A percentile compares a stretch with the other conserved stretches of the same genome.
Evolutionary conservation across 495 filamentous ascomycete species (phyloP).

Genomic region (Aspergillus incahuasiensis): DNA sequence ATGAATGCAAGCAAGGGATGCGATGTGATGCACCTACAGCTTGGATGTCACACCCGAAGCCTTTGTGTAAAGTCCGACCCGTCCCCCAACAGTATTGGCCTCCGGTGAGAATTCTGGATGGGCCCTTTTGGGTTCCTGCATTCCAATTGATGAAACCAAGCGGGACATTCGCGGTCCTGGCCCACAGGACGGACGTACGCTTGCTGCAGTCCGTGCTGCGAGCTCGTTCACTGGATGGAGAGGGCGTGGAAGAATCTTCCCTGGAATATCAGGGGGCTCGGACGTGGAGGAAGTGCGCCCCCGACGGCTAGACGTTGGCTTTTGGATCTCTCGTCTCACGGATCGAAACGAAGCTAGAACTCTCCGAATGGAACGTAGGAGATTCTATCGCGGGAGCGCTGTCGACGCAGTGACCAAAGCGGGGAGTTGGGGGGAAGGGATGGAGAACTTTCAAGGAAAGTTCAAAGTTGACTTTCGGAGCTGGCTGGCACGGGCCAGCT

Average conservation of each 20-base stretch:
- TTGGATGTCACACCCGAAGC: slow-evolving; percentile 14
- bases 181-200: not conserved
- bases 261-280: not conserved
- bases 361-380: not conserved
- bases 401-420: not conserved
- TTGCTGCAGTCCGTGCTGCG: not conserved
- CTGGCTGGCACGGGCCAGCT: not conserved
- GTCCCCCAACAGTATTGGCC: slow-evolving; percentile 2
- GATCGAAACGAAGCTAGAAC: not conserved
- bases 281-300: not conserved
- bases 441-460: not conserved
- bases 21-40: slow-evolving; percentile 8
- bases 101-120: slow-evolving; percentile 13
- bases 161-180: slow-evolving; percentile 8
- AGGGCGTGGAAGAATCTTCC: not conserved
- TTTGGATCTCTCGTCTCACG: not conserved
- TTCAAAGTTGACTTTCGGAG: not conserved
- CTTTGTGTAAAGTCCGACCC: slow-evolving; percentile 12
- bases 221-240: not conserved
- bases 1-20: slow-evolving; percentile 12
- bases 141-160: slow-evolving; percentile 12
- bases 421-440: not conserved
- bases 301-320: not conserved
- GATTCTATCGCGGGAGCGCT: not conserved
- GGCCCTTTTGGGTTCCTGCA: slow-evolving; percentile 13